Base-by-base conservation (phyloP, 2,329 filamentous ascomycete species). In the Aspergillus fumigatus region DNA sequence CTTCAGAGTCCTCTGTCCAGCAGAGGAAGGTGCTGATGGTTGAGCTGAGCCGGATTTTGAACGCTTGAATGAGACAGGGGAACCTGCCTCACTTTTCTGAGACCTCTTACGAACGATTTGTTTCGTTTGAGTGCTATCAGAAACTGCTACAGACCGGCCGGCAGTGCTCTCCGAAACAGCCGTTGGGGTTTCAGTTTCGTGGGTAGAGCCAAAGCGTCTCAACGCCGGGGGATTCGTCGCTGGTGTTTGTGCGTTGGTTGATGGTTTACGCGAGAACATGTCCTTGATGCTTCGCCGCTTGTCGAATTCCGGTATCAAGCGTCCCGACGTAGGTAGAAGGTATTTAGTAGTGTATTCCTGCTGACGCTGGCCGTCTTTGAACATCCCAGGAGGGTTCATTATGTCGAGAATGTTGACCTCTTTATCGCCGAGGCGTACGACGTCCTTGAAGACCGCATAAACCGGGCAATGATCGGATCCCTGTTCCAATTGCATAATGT, bases 391-490 rank as follows among this genome's bases (percentile, higher is more conserved):
- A 0, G 89, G 88, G 63, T 94, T 97, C 82, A 97, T 84, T 51
- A 94, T 72, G 67, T 97, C 91, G 27, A 80, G 73, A 2, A 91
- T 77, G 62, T 86, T 71, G 2, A 82, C 70, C 48, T 83, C 73
- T 48, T 77, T 66, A 0, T 77, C 81, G 14, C 80, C 73, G 5
- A 82, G 62, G 0, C 68, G 66, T 1, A 96, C 83, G 2, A 68
- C 77, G 38, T 92, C 84, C 19, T 86, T 84, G 25, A 95, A 79
- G 2, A 83, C 81, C 0, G 87, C 91, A 71, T 88, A 97, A 1
- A 97, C 93, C 0, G 94, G 94, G 66, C 94, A 99, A 72, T 99
- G 94, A 69, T 99, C 94, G 1, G 93, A 97, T 0, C 94, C 94
- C 82, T 83, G 27, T 8, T 10, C 41, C 35, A 2, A 17, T 50